Evolutionary conservation across 148 eudicot species (phyloP).

Genomic region (Rhododendron ferrugineum): DNA sequence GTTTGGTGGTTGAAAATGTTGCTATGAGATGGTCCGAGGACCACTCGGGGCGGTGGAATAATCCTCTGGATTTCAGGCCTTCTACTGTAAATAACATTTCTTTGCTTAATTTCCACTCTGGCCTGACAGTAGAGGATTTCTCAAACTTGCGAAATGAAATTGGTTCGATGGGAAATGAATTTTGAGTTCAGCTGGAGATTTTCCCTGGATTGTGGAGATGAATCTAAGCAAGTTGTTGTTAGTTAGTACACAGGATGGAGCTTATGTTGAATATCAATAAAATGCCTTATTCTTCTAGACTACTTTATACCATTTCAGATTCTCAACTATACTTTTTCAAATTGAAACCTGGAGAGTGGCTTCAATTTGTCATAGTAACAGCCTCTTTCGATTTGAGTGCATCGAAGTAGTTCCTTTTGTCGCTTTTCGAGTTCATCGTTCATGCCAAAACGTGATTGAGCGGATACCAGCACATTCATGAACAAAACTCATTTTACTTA

Average conservation of each 20-base stretch:
- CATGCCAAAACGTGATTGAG: no score
- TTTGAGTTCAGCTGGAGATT: neutral
- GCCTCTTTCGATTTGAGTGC: neutral
- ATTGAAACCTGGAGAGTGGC: neutral
- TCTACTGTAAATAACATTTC: conserved; percentile 25
- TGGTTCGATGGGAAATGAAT: neutral
- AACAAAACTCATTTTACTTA: no score
- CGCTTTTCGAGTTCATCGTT: no score
- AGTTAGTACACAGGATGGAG: neutral
- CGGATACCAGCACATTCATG: no score
- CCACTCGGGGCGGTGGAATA: conserved; percentile 54
- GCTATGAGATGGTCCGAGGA: conserved; percentile 70
- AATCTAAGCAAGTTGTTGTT: neutral
- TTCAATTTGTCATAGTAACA: neutral
- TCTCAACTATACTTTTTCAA: no score
- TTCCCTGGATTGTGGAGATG: neutral
- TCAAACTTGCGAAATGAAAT: neutral
- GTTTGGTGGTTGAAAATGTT: conserved; percentile 53
- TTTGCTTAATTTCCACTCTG: conserved; percentile 19
- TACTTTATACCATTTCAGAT: no score
- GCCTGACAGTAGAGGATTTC: neutral
- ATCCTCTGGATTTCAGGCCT: conserved; percentile 75
- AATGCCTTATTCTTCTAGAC: neutral
- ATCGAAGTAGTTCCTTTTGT: no score
- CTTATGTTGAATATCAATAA: neutral